Base-by-base conservation (phyloP, 2,329 filamentous ascomycete genomes). In the Periconia sp. region DNA sequence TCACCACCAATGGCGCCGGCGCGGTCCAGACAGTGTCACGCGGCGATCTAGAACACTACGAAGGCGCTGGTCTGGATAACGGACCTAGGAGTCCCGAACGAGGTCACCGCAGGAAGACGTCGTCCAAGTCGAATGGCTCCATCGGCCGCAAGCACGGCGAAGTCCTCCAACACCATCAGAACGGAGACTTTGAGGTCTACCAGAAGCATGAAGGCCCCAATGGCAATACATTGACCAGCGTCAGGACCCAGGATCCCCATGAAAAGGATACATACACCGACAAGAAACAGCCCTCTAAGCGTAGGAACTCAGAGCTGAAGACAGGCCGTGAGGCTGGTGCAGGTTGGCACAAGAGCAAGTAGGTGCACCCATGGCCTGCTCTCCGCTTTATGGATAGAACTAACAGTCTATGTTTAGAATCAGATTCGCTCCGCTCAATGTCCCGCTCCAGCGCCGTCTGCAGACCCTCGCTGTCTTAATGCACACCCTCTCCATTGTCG, bases 341-440 rank as follows among this genome's bases (percentile, higher is more conserved):
- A 44, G 79, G 80, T 27, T 84, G 81, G 81, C 72, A 79, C 18
- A 68, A 59, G 69, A 76, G 79, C 75, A 76, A 75, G 76, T 79
- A 71, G 48, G 69, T 64, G 23, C 11, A 9, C 13, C 35, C 33
- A 17, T 30, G 23, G 6, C 3, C 13, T 47, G 15, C 27, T 20
- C 15, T 18, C 13, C 45, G 19, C 18, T 17, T 9, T 17, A n/a
- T 18, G 6, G 5, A 9, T 19, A 5, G 9, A 20, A 37, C 18
- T 41, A 40, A 10, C 9, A 30, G 20, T 15, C 18, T 17, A 3
- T n/a, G 31, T 14, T 41, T 59, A 84, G 87, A 40, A 90, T 97
- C 64, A 86, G 89, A 58, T 97, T 91, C 81, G 94, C 92, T 7
- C 93, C 93, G 15, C 94, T 92, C 3, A 83, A 92, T 37, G 84